Base-by-base conservation (phyloP, 306 rosid species). In the Casuarina equisetifolia region DNA sequence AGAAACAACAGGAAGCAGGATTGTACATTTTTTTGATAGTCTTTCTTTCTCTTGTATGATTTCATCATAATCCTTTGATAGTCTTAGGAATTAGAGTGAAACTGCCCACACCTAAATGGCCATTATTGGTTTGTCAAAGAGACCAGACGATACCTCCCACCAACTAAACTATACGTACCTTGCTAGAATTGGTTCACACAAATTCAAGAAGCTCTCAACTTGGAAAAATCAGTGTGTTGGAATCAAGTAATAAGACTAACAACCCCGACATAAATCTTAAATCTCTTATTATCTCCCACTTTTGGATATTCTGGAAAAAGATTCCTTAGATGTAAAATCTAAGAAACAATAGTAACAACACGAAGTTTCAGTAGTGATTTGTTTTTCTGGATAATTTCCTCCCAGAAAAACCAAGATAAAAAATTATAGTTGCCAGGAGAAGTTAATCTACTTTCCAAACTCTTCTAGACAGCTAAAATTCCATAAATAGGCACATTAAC, bases 151-250 rank as follows among this genome's bases (percentile, higher is more conserved):
- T 9, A 73, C 17, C 15, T n/a, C 10, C 35, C 55, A n/a, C 36
- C 12, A 62, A 70, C 70, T 76, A 20, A 20, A 16, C 51, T 15
- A 53, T 20, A 15, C 19, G n/a, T 45, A 25, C 76, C 50, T 76
- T 39, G 69, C 9, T 69, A 64, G 36, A 61, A 49, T 61, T 62
- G 51, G 32, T 81, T 68, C 35, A 70, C 59, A 49, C 36, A 19
- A 40, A 36, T 15, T 20, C 4, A 43, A 25, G 48, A 32, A 61
- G 35, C 50, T 59, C 59, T 5, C 32, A 25, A 25, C 32, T 25
- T 25, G 32, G 32, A 25, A 25, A 25, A 25, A 25, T 25, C 32
- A 25, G 32, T 25, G 8, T 57, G 59, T 16, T 52, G 5, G 19
- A 17, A 39, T n/a, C 61, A 35, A 69, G 39, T 48, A 53, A 62